Percentiles rank a stretch among this genome's conserved stretches.
Evolutionary conservation across 2,329 filamentous ascomycete species (phyloP).

Genomic region (Colletotrichum truncatum): DNA sequence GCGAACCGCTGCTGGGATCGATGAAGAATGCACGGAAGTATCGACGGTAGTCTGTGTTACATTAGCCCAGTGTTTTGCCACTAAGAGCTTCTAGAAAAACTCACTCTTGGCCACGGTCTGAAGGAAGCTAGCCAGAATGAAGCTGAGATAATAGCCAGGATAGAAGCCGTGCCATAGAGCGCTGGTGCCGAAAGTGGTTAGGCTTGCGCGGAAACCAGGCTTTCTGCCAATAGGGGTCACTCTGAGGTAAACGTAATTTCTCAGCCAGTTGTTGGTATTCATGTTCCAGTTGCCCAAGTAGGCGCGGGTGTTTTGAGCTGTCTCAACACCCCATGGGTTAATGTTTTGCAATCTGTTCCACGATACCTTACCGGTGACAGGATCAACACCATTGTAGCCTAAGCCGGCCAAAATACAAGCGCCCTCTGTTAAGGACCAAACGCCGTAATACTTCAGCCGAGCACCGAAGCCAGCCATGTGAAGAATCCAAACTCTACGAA

Average conservation of each 20-base stretch:
- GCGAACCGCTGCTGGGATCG: constrained; percentile 75
- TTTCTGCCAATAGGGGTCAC: constrained; percentile 97
- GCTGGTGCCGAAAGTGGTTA: constrained; percentile 94
- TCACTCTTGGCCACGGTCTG: constrained; percentile 95
- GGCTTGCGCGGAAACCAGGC: constrained; percentile 91
- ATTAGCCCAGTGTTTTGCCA: constrained; percentile 33
- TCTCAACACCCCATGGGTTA: constrained; percentile 84
- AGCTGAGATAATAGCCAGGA: constrained; percentile 93
- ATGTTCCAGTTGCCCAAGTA: constrained; percentile 97
- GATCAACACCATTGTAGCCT: constrained; percentile 93
- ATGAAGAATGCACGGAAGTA: constrained; percentile 93
- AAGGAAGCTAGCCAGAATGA: constrained; percentile 88
- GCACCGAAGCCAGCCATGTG: constrained; percentile 86
- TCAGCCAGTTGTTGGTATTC: constrained; percentile 96
- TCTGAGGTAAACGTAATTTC: constrained; percentile 94
- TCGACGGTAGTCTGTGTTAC: constrained; percentile 79
- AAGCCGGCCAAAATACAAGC: constrained; percentile 93
- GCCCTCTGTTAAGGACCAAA: constrained; percentile 93
- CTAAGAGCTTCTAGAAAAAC: constrained; percentile 43
- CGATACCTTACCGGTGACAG: constrained; percentile 82
- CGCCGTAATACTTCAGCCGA: constrained; percentile 94
- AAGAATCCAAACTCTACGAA: constrained; percentile 79
- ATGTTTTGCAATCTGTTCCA: constrained; percentile 94
- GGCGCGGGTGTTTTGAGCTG: constrained; percentile 90
- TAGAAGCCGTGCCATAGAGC: constrained; percentile 99